phyloP scores from a whole-genome alignment of 441 rosid genomes.

The Syzygium syzygioides region DNA sequence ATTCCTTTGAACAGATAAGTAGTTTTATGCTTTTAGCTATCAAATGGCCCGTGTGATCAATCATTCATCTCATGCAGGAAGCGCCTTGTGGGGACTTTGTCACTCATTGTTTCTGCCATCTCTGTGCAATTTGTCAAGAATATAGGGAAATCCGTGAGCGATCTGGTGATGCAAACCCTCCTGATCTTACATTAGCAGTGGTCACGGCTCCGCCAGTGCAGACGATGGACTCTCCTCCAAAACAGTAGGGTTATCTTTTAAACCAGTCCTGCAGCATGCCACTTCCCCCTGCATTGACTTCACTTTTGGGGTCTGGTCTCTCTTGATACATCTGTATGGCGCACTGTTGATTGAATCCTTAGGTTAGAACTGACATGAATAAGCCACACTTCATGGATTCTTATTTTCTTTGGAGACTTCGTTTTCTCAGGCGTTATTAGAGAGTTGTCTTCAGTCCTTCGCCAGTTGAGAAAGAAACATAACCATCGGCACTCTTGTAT shows the following conservation, averaged over 20 bases:
- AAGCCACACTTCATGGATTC: neutral
- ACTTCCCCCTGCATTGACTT: neutral
- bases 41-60: neutral
- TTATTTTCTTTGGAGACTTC: neutral
- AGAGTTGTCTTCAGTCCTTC: neutral
- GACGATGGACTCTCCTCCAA: slow-evolving; percentile 46
- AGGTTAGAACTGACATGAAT: neutral
- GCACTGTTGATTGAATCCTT: neutral
- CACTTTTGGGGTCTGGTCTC: neutral
- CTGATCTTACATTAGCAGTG: slow-evolving; percentile 37
- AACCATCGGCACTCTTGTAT: neutral
- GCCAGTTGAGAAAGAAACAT: neutral
- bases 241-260: neutral
- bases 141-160: slow-evolving; percentile 73
- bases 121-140: slow-evolving; percentile 90
- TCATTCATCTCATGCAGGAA: slow-evolving; percentile 43
- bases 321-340: neutral
- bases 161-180: slow-evolving; percentile 20
- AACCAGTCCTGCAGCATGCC: neutral
- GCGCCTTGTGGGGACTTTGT: slow-evolving; percentile 84
- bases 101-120: slow-evolving; percentile 85
- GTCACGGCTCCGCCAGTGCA: slow-evolving; percentile 61
- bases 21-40: neutral
- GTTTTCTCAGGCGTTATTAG: neutral
- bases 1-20: neutral